These are phyloP conservation scores for Aspergillus ellipticus DNA, from an alignment of 495 filamentous ascomycete genomes.

Conservation along the genomic window DNA sequence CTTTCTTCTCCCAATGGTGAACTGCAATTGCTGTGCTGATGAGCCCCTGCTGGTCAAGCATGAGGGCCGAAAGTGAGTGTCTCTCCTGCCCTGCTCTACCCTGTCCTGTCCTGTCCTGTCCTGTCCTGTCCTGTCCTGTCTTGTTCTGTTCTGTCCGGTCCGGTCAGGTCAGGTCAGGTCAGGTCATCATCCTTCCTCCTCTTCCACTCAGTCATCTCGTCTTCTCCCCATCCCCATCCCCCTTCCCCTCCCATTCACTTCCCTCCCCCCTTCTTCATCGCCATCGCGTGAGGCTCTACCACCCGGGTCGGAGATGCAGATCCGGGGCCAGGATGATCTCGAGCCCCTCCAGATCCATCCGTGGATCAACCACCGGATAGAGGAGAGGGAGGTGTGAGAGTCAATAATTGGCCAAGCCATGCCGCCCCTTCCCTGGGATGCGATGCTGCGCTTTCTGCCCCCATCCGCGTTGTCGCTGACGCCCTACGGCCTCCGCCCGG, in stretches of 20 bases:
- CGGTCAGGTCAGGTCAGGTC: not conserved
- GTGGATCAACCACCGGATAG: not conserved
- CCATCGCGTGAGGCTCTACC: not conserved
- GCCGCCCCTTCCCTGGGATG: not conserved
- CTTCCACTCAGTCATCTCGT: not conserved
- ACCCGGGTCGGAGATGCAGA: not conserved
- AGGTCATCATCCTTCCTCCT: not conserved
- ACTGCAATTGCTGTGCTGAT: too few relatives aligned
- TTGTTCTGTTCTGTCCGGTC: too few relatives aligned
- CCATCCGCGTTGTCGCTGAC: not conserved
- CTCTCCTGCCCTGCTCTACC: too few relatives aligned
- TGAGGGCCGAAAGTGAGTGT: too few relatives aligned
- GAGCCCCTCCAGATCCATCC: not conserved
- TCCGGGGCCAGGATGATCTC: not conserved
- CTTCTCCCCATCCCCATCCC: not conserved
- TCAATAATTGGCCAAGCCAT: slow-evolving; percentile 4
- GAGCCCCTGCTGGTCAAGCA: too few relatives aligned
- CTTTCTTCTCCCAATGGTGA: too few relatives aligned
- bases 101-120: too few relatives aligned
- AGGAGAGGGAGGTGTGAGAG: too few relatives aligned
- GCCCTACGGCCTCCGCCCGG: not conserved
- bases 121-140: too few relatives aligned
- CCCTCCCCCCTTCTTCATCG: not conserved
- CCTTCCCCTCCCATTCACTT: not conserved
- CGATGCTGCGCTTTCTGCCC: not conserved